Evolutionary conservation across 306 rosid genomes (phyloP).

Genomic region (apple (Malus domestica)): DNA sequence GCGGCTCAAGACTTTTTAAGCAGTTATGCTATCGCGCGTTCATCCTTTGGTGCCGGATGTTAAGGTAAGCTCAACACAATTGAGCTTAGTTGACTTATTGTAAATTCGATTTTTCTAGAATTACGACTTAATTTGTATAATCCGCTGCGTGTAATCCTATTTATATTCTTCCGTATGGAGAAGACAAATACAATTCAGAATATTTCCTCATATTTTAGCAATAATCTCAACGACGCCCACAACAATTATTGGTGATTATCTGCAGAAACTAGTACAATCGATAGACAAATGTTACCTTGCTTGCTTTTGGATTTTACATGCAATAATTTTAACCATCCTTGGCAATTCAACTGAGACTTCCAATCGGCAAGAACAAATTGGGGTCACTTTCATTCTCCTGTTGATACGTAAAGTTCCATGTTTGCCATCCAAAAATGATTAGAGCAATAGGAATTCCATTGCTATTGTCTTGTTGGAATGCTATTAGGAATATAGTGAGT

Average conservation of each 20-base stretch:
- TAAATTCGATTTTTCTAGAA: too few relatives aligned
- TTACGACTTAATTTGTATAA: too few relatives aligned
- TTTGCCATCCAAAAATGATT: not conserved
- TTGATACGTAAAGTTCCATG: not conserved
- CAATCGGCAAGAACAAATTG: not conserved
- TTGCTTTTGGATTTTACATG: not conserved
- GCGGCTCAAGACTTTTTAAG: too few relatives aligned
- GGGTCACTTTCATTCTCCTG: constrained; percentile 22
- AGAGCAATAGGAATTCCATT: constrained; percentile 3
- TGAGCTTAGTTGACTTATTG: too few relatives aligned
- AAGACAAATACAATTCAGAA: too few relatives aligned
- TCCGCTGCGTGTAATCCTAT: too few relatives aligned
- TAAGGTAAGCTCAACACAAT: too few relatives aligned
- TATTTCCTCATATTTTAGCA: not conserved
- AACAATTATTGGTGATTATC: not conserved
- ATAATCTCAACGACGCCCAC: too few relatives aligned
- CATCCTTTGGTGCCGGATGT: too few relatives aligned
- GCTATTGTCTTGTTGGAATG: not conserved
- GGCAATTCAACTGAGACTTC: constrained; percentile 19
- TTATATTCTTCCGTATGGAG: too few relatives aligned
- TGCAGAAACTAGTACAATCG: not conserved
- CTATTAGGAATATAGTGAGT: not conserved
- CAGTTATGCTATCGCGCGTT: too few relatives aligned
- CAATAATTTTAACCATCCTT: not conserved
- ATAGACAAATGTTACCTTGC: not conserved